Conservation (phyloP, 805 yeast species). For the Hermanozyma aechmeae region DNA sequence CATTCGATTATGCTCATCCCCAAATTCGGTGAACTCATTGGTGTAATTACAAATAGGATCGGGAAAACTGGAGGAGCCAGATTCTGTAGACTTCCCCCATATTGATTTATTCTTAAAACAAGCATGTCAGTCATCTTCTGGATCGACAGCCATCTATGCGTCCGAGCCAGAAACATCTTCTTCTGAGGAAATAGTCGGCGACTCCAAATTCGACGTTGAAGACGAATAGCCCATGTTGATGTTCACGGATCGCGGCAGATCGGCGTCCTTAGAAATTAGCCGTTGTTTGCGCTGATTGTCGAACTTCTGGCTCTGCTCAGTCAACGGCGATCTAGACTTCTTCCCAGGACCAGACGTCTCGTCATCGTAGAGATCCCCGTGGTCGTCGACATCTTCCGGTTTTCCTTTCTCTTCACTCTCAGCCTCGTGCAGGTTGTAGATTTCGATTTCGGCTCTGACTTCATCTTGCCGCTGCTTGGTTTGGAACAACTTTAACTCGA, state of each 20-base stretch:
- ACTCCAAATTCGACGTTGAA: conserved; percentile 10
- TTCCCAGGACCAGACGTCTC: conserved; percentile 2
- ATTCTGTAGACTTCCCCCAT: too few species aligned
- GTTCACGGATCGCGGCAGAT: conserved; percentile 10
- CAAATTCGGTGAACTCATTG: too few species aligned
- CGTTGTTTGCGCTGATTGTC: conserved; percentile 12
- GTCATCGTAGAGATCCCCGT: conserved; percentile 2
- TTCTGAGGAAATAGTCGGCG: conserved; percentile 7
- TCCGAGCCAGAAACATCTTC: too few species aligned
- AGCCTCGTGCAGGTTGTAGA: conserved; percentile 8
- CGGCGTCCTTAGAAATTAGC: conserved; percentile 9
- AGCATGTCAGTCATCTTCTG: too few species aligned
- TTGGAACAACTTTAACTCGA: conserved; percentile 29
- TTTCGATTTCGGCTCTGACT: conserved; percentile 5
- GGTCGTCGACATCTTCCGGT: conserved; percentile 9
- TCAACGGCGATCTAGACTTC: conserved; percentile 9
- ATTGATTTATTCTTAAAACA: too few species aligned
- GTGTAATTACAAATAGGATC: too few species aligned
- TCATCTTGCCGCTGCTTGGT: conserved; percentile 22
- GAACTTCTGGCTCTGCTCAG: conserved; percentile 8
- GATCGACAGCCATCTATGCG: too few species aligned
- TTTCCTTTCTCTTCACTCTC: conserved; percentile 6
- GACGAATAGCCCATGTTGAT: conserved; percentile 10
- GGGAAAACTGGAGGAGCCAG: too few species aligned
- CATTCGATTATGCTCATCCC: too few species aligned